Evolutionary conservation across 108 stramenopile genomes (phyloP), one percentile per base, ranked within the genome.

Genomic region (Aurantiochytrium sp.): DNA sequence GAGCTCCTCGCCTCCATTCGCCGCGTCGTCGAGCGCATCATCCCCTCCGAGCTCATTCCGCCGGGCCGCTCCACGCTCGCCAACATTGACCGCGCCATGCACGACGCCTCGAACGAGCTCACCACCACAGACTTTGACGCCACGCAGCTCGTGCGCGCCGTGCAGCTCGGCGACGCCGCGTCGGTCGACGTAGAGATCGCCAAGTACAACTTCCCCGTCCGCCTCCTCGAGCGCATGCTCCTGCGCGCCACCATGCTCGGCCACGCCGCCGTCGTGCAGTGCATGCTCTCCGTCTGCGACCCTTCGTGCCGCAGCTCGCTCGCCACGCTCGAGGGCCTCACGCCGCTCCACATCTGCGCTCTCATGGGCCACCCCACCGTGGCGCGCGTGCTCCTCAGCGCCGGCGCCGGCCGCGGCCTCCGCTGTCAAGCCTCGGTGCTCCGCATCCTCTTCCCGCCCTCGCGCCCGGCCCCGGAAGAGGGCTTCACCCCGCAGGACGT

Each of bases 281-380:
- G n/a, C 19, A 6, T 81, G 39, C 45, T 81, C 27, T 12, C 39
- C 10, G 73, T 48, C 45, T 81, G 73, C 45, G 73, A 81, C 30
- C 24, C 73, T 12, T 81, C 73, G 36, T 81, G 73, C 45, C 39
- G 73, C n/a, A 41, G 45, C 45, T 22, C 73, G n/a, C 39, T 81
- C 30, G 45, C 39, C 8, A 12, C 45, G 0, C n/a, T 81, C 42
- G 73, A 81, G 24, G 73, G 73, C 3, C 73, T 81, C 2, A 81
- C 73, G 30, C 73, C 73, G 17, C 73, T 81, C 45, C 73, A 81
- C 45, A 48, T 81, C 17, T 41, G 42, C n/a, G 73, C 73, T 17
- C 39, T 81, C 42, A 81, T 81, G 73, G 73, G 73, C 3, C 73
- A 81, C 39, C 73, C 73, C n/a, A 81, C 73, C 6, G 73, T 42